Conservation (phyloP, 257 asterid species). For the Cinchona pubescens region DNA sequence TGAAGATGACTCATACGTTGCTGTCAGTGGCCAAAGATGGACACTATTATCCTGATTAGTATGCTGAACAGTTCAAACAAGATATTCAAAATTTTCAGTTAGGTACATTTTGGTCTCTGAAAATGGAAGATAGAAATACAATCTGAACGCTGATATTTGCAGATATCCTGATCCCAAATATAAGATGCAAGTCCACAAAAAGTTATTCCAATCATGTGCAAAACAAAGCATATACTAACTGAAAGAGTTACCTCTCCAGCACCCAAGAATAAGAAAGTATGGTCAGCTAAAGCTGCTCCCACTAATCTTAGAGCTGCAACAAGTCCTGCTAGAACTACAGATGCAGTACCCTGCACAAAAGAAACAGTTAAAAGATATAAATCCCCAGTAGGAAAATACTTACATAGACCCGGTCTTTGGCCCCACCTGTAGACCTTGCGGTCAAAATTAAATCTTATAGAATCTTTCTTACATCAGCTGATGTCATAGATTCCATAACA, state of each 20-base stretch:
- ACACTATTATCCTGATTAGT: neutral
- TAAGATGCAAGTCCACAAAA: neutral
- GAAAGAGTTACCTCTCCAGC: conserved; percentile 76
- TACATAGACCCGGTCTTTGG: too few relatives aligned
- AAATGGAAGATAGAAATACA: too few relatives aligned
- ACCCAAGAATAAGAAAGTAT: conserved; percentile 89
- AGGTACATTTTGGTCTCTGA: neutral
- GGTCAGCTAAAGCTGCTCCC: conserved; percentile 76
- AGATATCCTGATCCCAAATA: neutral
- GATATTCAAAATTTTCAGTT: neutral
- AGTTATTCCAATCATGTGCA: neutral
- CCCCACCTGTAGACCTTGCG: too few relatives aligned
- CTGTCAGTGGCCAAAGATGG: neutral
- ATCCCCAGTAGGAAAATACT: too few relatives aligned
- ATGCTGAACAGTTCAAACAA: neutral
- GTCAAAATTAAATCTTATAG: too few relatives aligned
- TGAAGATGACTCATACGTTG: neutral
- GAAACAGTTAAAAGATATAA: neutral
- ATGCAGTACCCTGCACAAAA: conserved; percentile 76
- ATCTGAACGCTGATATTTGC: neutral
- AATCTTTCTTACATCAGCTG: too few relatives aligned
- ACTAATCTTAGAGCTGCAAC: conserved; percentile 61
- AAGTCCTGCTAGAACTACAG: conserved; percentile 86
- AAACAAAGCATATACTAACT: conserved; percentile 2
- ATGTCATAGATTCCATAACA: too few relatives aligned